Base-by-base conservation (phyloP, 148 eudicot genomes). In the Fagopyrum esculentum region DNA sequence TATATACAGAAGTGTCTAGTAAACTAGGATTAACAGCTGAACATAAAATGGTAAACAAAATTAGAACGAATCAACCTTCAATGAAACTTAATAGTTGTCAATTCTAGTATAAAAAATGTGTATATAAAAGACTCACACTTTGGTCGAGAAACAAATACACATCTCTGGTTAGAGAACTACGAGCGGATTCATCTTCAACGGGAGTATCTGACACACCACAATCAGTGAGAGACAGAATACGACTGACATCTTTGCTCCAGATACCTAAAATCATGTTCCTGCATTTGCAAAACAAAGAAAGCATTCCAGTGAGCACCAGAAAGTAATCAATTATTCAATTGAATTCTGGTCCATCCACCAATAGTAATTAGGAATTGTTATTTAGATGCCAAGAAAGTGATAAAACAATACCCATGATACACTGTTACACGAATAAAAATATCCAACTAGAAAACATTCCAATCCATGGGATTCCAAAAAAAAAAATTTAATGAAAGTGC, bases 201-300 rank as follows among this genome's bases (percentile, higher is more conserved):
- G 87, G 87, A 78, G 76, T 77, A 54, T 83, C 87, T 79, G 89
- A 63, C 52, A 89, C 86, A 61, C 97, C 98, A 87, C 93, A 96
- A 77, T 90, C 97, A 46, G 88, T 77, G n/a, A 92, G 85, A 70
- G 89, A 97, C 83, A 96, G 85, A 77, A 96, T 80, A 73, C 99
- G 97, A 76, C 83, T 87, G 29, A 92, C 89, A 82, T 96, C 97
- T 83, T 89, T 91, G 82, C 84, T 91, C 99, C 99, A 96, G 76
- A 88, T 90, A 76, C 90, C 82, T 76, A 96, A 84, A 73, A 96
- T 96, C 80, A 81, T 84, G 84, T 96, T 91, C 89, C 99, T 96
- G 92, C 82, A 88, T 51, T 66, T 74, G 69, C 76, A 76, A 29
- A 17, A 71, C 45, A 71, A 71, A 71, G 15, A 49, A 71, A 60